Evolutionary conservation across 1,284 basidiomycete species (phyloP).

Genomic region (Butyriboletus appendiculatus): DNA sequence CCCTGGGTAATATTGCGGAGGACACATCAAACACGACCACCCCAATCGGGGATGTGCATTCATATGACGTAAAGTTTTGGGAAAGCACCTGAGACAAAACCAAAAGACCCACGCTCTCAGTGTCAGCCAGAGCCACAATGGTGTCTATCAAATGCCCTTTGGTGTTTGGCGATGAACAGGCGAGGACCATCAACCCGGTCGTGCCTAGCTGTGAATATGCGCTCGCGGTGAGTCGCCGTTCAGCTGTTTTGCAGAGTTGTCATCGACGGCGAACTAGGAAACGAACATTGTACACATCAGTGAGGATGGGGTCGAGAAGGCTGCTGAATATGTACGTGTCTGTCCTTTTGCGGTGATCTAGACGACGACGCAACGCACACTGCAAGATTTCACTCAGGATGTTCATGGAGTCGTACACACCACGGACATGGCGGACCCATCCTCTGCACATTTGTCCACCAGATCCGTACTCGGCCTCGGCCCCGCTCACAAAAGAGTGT

Average conservation of each 20-base stretch:
- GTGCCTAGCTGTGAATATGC: constrained; percentile 51
- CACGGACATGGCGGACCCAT: constrained; percentile 77
- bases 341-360: neutral
- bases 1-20: neutral
- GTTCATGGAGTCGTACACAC: constrained; percentile 62
- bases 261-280: constrained; percentile 38
- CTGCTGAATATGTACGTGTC: constrained; percentile 58
- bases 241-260: neutral
- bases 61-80: constrained; percentile 11
- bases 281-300: constrained; percentile 60
- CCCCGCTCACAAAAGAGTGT: constrained; percentile 55
- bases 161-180: neutral
- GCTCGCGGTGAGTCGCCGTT: constrained; percentile 41
- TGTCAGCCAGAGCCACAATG: constrained; percentile 10
- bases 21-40: neutral
- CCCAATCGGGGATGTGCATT: neutral
- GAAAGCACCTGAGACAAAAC: neutral
- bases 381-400: constrained; percentile 61
- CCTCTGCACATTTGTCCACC: constrained; percentile 71
- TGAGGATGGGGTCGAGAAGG: constrained; percentile 54
- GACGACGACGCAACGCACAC: neutral
- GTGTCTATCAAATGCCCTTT: constrained; percentile 14
- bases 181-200: constrained; percentile 46
- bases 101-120: neutral
- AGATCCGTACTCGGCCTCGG: constrained; percentile 53